Evolutionary conservation across 2,329 filamentous ascomycete genomes (phyloP).

Genomic region (Scedosporium dehoogii): DNA sequence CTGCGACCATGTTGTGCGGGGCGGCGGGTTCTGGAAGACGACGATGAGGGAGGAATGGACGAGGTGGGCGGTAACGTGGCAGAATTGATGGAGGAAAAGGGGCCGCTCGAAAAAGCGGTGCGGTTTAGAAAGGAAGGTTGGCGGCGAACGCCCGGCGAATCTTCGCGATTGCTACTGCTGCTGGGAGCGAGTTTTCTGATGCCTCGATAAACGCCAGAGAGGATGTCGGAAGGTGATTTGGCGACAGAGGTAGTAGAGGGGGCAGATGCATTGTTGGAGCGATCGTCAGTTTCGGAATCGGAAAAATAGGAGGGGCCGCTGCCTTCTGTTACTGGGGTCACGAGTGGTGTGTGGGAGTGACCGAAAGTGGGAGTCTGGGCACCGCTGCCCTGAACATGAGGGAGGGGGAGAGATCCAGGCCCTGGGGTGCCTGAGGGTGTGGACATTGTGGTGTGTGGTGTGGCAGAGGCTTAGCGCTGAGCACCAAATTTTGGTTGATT

Average conservation of each 20-base stretch:
- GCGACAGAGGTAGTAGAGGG: conserved; percentile 7
- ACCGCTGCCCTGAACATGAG: neutral
- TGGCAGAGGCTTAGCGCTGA: too few species aligned
- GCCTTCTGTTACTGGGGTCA: neutral
- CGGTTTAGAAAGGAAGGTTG: conserved; percentile 26
- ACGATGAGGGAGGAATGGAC: neutral
- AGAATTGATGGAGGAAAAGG: conserved; percentile 17
- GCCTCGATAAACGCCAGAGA: conserved; percentile 42
- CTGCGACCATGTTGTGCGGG: conserved; percentile 20
- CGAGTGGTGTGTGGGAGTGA: neutral
- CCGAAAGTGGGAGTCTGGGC: neutral
- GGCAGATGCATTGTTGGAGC: conserved; percentile 6
- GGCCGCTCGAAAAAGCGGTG: conserved; percentile 13
- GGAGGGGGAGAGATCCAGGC: neutral
- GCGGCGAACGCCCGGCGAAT: conserved; percentile 31
- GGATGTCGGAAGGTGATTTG: conserved; percentile 34
- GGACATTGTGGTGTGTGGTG: neutral
- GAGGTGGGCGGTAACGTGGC: neutral
- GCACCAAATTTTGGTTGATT: too few species aligned
- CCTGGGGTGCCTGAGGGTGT: neutral
- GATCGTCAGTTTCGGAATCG: conserved; percentile 34
- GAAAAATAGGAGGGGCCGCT: conserved; percentile 28
- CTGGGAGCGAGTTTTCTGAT: conserved; percentile 36
- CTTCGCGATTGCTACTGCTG: conserved; percentile 20
- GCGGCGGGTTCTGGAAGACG: conserved; percentile 7